These are phyloP conservation scores for Pilasporangium apinafurcum DNA, from an alignment of 352 stramenopile species.

Conservation along the genomic window DNA sequence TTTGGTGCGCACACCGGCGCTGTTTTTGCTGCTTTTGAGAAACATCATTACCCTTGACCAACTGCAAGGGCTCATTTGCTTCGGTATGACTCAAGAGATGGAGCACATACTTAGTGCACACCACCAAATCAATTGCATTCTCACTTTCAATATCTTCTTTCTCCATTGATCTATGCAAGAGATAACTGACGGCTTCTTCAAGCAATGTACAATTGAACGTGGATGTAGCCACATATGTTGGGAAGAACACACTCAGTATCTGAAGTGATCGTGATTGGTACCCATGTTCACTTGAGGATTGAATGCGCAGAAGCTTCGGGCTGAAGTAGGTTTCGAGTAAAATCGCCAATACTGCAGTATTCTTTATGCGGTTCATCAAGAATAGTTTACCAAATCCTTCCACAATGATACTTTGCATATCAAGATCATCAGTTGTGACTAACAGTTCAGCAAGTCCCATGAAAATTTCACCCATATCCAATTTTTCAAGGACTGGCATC, in stretches of 20 bases:
- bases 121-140: constrained; percentile 32
- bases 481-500: constrained; percentile 12
- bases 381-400: constrained; percentile 75
- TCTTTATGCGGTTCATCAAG: constrained; percentile 64
- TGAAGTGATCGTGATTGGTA: constrained; percentile 63
- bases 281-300: constrained; percentile 41
- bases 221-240: constrained; percentile 50
- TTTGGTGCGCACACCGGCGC: constrained; percentile 56
- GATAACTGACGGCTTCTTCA: constrained; percentile 54
- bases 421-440: constrained; percentile 49
- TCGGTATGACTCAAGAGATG: constrained; percentile 53
- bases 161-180: constrained; percentile 59
- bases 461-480: constrained; percentile 55
- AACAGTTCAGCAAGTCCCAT: constrained; percentile 48
- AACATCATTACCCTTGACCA: constrained; percentile 10
- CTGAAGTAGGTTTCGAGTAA: constrained; percentile 75
- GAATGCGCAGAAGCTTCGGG: constrained; percentile 43
- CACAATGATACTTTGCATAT: constrained; percentile 69
- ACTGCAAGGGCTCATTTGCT: too few relatives aligned
- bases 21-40: constrained; percentile 1
- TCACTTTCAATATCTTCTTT: constrained; percentile 33
- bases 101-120: constrained; percentile 53
- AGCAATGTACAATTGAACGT: constrained; percentile 48
- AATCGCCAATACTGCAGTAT: constrained; percentile 48
- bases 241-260: constrained; percentile 73